Evolutionary conservation across 2,329 filamentous ascomycete species (phyloP).

Genomic region (Trichoderma oligosporum): DNA sequence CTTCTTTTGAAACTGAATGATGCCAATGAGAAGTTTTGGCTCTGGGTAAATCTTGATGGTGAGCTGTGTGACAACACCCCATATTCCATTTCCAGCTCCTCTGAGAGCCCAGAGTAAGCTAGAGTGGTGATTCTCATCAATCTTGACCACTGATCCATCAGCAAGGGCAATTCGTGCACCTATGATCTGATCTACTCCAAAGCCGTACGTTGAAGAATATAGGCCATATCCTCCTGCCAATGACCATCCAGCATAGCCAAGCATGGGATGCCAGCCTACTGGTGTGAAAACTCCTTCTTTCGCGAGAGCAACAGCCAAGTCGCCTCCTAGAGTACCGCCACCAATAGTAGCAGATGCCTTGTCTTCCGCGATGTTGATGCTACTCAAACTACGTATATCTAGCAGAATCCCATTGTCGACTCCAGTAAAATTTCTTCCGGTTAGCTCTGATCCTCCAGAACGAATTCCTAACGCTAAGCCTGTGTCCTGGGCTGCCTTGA

Average conservation of each 20-base stretch:
- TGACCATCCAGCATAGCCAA: slow-evolving; percentile 6
- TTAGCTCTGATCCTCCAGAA: not conserved
- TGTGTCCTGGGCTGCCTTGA: not conserved
- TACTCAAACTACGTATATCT: not conserved
- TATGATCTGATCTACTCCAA: not conserved
- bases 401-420: not conserved
- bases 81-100: slow-evolving; percentile 26
- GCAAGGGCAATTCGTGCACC: not conserved
- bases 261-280: not conserved
- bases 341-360: not conserved
- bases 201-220: slow-evolving; percentile 1
- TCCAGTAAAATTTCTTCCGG: not conserved
- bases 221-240: slow-evolving; percentile 6
- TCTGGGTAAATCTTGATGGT: slow-evolving; percentile 27
- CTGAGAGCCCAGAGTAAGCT: slow-evolving; percentile 30
- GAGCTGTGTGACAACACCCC: slow-evolving; percentile 29
- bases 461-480: not conserved
- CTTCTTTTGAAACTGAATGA: not conserved
- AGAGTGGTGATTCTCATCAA: slow-evolving; percentile 5
- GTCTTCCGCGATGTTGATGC: not conserved
- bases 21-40: not conserved
- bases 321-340: not conserved
- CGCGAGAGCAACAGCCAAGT: not conserved
- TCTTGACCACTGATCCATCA: not conserved
- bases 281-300: not conserved